phyloP scores from a whole-genome alignment of 768 basidiomycete genomes.

The Hericium erinaceus region DNA sequence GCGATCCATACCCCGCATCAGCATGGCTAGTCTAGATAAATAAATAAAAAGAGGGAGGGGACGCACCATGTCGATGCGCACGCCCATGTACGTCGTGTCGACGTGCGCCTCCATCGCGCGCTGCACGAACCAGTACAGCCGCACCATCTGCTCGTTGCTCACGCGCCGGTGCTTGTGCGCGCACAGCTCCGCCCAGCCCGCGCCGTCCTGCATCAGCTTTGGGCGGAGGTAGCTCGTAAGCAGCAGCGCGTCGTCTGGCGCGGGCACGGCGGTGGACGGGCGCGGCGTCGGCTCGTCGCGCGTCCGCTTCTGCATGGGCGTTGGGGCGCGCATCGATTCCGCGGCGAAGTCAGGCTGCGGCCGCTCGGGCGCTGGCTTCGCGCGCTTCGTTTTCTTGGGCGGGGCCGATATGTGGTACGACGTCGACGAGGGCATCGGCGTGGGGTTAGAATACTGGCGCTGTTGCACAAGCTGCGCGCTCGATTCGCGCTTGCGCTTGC shows the following conservation, averaged over 20 bases:
- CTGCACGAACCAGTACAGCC: slow-evolving; percentile 46
- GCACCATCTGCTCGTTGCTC: slow-evolving; percentile 19
- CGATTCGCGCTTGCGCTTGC: not conserved
- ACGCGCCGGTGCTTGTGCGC: not conserved
- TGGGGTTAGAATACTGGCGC: too few species aligned
- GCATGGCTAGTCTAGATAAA: slow-evolving; percentile 18
- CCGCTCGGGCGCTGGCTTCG: not conserved
- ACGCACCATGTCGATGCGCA: not conserved
- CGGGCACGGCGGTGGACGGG: too few species aligned
- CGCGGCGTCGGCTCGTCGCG: too few species aligned
- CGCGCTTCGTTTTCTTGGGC: not conserved
- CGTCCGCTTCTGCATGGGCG: too few species aligned
- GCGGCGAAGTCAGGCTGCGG: too few species aligned
- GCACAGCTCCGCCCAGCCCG: not conserved
- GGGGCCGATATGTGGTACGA: not conserved
- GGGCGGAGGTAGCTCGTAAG: not conserved
- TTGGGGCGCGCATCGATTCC: too few species aligned
- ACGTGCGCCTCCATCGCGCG: slow-evolving; percentile 36
- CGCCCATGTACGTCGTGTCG: slow-evolving; percentile 22
- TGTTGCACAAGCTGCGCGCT: not conserved
- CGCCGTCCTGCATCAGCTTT: not conserved
- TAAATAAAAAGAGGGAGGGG: not conserved
- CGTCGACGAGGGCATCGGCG: not conserved
- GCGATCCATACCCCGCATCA: slow-evolving; percentile 30
- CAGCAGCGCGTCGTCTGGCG: too few species aligned